These are phyloP conservation scores for Chaetomium cochliodes DNA, from an alignment of 495 filamentous ascomycete species.

Conservation along the genomic window DNA sequence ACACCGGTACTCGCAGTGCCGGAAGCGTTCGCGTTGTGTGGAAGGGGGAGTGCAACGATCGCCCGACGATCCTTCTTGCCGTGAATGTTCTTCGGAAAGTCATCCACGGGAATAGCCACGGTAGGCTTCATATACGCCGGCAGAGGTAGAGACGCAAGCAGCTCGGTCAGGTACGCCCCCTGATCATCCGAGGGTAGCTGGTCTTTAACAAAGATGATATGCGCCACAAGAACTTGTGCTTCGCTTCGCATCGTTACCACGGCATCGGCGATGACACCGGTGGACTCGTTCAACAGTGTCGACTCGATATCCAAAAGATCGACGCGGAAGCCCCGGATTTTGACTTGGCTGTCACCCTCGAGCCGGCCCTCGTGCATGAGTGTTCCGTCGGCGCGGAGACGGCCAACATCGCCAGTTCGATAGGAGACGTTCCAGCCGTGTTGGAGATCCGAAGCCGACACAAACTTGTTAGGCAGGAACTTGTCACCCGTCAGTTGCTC, in stretches of 20 bases:
- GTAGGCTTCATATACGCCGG: constrained; percentile 30
- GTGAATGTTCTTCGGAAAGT: constrained; percentile 21
- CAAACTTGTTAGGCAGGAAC: background rate
- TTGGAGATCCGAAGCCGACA: background rate
- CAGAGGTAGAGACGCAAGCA: constrained; percentile 13
- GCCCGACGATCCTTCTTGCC: constrained; percentile 21
- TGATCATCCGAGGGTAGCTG: background rate
- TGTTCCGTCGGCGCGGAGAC: constrained; percentile 37
- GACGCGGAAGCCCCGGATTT: constrained; percentile 53
- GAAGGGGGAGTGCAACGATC: background rate
- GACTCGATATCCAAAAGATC: constrained; percentile 52
- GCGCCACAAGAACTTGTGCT: background rate
- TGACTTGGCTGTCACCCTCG: constrained; percentile 50
- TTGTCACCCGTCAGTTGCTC: background rate
- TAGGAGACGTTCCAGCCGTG: constrained; percentile 30
- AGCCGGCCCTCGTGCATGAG: constrained; percentile 45
- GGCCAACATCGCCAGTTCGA: constrained; percentile 45
- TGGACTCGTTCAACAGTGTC: constrained; percentile 32
- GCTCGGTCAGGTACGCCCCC: background rate
- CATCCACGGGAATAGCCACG: constrained; percentile 21
- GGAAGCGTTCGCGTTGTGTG: background rate
- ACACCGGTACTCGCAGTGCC: no score
- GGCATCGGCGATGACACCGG: constrained; percentile 18
- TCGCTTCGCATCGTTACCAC: background rate
- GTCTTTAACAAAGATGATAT: background rate